These are phyloP conservation scores for Diaporthe capsici DNA, from an alignment of 2,329 filamentous ascomycete species.

Conservation along the genomic window DNA sequence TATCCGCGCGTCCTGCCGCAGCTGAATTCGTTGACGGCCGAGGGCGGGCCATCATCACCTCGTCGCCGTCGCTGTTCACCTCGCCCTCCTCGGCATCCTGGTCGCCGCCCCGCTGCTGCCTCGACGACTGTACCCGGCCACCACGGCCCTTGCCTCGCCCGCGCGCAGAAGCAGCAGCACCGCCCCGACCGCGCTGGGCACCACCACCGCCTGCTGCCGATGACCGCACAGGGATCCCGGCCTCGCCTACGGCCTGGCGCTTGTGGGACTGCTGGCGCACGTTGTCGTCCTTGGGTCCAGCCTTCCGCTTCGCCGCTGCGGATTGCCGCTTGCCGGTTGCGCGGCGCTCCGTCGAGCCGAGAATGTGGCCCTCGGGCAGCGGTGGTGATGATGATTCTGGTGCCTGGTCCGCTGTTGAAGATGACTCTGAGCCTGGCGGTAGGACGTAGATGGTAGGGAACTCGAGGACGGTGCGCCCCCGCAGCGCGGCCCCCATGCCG, in stretches of 20 bases:
- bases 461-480: conserved; percentile 74
- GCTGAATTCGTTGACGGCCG: neutral
- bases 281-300: neutral
- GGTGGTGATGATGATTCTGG: neutral
- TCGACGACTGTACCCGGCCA: conserved; percentile 7
- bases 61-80: conserved; percentile 44
- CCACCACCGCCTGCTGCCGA: neutral
- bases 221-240: neutral
- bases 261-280: conserved; percentile 27
- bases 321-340: conserved; percentile 5
- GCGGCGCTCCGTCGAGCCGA: conserved; percentile 46
- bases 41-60: neutral
- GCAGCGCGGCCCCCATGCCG: conserved; percentile 67
- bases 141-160: conserved; percentile 38
- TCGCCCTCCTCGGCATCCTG: conserved; percentile 46
- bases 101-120: neutral
- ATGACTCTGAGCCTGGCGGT: conserved; percentile 38
- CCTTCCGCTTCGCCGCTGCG: conserved; percentile 32
- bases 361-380: conserved; percentile 45
- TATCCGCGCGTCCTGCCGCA: conserved; percentile 28
- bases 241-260: conserved; percentile 32
- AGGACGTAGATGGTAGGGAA: conserved; percentile 80
- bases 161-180: conserved; percentile 6
- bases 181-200: conserved; percentile 34
- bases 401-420: neutral